A percentile compares a stretch with the other conserved stretches of the same genome.
phyloP scores from a whole-genome alignment of 108 stramenopile genomes.

The Bacterosira constricta region DNA sequence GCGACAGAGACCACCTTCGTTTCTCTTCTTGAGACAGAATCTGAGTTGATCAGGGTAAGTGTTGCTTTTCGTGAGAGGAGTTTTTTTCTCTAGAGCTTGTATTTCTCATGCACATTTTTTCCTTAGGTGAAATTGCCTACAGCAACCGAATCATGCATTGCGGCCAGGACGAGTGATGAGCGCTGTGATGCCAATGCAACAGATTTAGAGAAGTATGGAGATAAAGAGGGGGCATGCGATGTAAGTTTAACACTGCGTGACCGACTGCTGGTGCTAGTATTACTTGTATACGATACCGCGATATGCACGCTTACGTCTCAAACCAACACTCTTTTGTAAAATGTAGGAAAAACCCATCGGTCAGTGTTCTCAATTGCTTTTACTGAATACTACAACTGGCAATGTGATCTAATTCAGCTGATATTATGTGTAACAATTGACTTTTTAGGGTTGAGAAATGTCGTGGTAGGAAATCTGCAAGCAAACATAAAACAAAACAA shows the following conservation, averaged over 20 bases:
- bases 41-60: conserved; percentile 27
- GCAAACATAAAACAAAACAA: background rate
- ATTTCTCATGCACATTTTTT: background rate
- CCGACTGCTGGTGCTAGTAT: no score
- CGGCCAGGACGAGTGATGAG: conserved; percentile 11
- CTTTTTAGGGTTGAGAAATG: no score
- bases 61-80: conserved; percentile 23
- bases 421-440: no score
- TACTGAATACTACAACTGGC: no score
- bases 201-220: conserved; percentile 11
- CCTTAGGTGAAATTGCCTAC: conserved; percentile 20
- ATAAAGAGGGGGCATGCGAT: background rate
- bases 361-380: no score
- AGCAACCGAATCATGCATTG: conserved; percentile 9
- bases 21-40: conserved; percentile 20
- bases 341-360: no score
- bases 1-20: conserved; percentile 34
- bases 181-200: conserved; percentile 40
- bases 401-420: no score
- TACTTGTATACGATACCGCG: background rate
- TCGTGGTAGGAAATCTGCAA: no score
- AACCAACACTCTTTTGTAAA: background rate
- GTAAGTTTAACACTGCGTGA: no score
- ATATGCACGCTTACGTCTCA: background rate
- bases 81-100: conserved; percentile 5